Percentiles rank a stretch among this genome's conserved stretches.
phyloP scores from a whole-genome alignment of 129 eudicot genomes.

The Pulicaria dysenterica region DNA sequence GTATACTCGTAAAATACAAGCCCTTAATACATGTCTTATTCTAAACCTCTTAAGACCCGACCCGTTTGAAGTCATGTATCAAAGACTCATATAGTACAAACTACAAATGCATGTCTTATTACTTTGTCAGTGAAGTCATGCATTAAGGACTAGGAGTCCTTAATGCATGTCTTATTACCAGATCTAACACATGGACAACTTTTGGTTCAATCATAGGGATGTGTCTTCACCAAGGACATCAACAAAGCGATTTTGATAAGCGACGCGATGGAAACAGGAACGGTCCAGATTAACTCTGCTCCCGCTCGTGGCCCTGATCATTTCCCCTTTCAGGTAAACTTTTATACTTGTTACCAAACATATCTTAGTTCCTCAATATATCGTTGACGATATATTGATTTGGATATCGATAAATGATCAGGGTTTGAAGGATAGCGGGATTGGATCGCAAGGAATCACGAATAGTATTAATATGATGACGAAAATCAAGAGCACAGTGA shows the following conservation, averaged over 20 bases:
- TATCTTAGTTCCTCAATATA: neutral
- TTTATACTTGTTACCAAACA: neutral
- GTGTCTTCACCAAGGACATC: conserved; percentile 90
- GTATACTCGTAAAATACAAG: conserved; percentile 17
- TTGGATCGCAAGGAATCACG: conserved; percentile 95
- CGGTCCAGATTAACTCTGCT: conserved; percentile 94
- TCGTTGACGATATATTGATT: neutral
- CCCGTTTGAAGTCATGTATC: neutral
- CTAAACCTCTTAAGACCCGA: neutral
- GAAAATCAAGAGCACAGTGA: conserved; percentile 89
- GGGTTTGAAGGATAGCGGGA: conserved; percentile 97
- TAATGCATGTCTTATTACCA: neutral
- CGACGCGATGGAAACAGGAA: conserved; percentile 98
- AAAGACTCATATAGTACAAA: no score
- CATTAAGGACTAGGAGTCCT: neutral
- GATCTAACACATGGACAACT: neutral
- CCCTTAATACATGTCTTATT: neutral
- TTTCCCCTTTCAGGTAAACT: conserved; percentile 87
- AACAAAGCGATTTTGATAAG: conserved; percentile 95
- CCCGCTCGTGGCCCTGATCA: conserved; percentile 99
- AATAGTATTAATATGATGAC: conserved; percentile 98
- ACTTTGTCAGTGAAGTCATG: no score
- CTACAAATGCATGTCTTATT: no score
- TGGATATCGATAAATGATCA: conserved; percentile 16
- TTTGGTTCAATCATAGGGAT: conserved; percentile 55